Evolutionary conservation across 148 eudicot genomes (phyloP), one percentile per base, ranked within the genome.

Genomic region (Salicornia ramosissima): DNA sequence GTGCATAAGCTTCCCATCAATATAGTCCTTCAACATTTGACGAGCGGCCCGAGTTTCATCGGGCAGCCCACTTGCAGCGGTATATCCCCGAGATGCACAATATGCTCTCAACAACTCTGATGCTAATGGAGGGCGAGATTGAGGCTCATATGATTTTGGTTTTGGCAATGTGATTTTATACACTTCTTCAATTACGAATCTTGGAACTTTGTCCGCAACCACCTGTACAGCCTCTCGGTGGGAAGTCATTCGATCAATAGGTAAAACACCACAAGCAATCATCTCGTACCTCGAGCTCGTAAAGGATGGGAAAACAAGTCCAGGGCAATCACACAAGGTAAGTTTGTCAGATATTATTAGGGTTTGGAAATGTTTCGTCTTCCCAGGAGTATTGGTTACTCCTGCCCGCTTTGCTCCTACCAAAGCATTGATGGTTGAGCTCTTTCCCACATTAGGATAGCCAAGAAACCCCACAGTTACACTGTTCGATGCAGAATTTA

Each of bases 311-410:
- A 94, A 94, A 19, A 94, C 97, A 80, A 94, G 82, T 55, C 99
- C 99, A 43, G 99, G 99, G 73, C 99, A 94, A 78, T 94, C 99
- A 75, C 99, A 94, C 3, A 94, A 79, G 8, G 92, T 90, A 55
- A 94, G 93, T 74, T 86, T 83, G 19, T 88, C 96, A 5, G 99
- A 84, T 71, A 94, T 90, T 47, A 88, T 87, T 2, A 94, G 63
- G n/a, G 99, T 94, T 66, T 94, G 97, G 74, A 94, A 94, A 82
- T 94, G 99, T 77, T 94, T 94, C 0, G 97, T 94, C 74, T 94
- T 94, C 36, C 97, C 99, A 1, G 99, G 99, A 68, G 99, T 94
- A 24, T 87, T 83, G 65, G 99, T 94, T 52, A 94, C 99, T 51
- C 99, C 97, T 2, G 97, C 87, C 54, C 85, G 81, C 74, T 90